These are phyloP conservation scores for Gossypium gossypioides DNA, from an alignment of 441 rosid species.

Conservation along the genomic window DNA sequence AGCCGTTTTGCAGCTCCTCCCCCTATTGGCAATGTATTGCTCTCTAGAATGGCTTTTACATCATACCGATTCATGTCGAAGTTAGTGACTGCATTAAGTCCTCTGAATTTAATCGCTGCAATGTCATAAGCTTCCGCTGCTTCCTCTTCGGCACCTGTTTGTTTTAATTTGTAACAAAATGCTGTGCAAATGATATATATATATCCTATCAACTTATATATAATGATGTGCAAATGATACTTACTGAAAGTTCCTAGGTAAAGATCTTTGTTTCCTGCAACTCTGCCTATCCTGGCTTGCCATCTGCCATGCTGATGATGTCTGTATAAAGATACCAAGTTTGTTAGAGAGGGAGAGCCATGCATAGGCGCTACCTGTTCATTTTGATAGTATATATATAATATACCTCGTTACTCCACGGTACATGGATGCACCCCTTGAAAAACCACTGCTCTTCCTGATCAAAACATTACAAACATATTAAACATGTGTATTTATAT, in stretches of 20 bases:
- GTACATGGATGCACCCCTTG: slow-evolving; percentile 99
- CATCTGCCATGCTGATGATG: slow-evolving; percentile 98
- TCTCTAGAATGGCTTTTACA: slow-evolving; percentile 87
- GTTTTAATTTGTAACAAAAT: neutral
- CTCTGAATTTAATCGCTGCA: slow-evolving; percentile 89
- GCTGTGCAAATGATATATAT: neutral
- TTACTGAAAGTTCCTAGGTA: slow-evolving; percentile 93
- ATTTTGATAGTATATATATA: neutral
- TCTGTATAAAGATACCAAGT: slow-evolving; percentile 24
- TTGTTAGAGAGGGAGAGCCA: neutral
- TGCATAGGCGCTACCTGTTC: neutral
- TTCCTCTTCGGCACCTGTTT: slow-evolving; percentile 82
- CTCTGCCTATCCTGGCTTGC: slow-evolving; percentile 96
- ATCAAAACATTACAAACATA: neutral
- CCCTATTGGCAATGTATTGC: slow-evolving; percentile 81
- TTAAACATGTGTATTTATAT: neutral
- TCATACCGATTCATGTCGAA: slow-evolving; percentile 91
- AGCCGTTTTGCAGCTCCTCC: slow-evolving; percentile 92
- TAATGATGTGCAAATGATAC: slow-evolving; percentile 12
- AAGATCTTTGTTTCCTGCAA: slow-evolving; percentile 97
- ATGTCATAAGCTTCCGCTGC: slow-evolving; percentile 98
- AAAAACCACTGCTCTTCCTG: slow-evolving; percentile 98
- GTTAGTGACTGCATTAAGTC: slow-evolving; percentile 87
- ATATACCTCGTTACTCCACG: slow-evolving; percentile 88
- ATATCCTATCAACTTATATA: too few species aligned